Evolutionary conservation across 2,329 filamentous ascomycete genomes (phyloP).

Genomic region (Alternaria postmessia): DNA sequence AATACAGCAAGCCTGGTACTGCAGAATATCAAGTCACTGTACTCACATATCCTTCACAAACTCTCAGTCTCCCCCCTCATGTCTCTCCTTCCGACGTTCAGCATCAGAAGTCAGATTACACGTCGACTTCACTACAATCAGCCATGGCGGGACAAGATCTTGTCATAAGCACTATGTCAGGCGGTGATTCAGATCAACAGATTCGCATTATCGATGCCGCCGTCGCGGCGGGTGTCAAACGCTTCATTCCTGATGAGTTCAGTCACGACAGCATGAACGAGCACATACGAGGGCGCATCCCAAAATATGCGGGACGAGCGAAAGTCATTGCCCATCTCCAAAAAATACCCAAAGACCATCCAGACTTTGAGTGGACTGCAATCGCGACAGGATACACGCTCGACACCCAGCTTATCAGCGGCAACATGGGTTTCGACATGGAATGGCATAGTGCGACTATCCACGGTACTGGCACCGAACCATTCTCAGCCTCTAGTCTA

Average conservation of each 20-base stretch:
- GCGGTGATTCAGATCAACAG: slow-evolving; percentile 37
- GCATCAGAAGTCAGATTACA: slow-evolving; percentile 42
- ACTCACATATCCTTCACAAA: slow-evolving; percentile 37
- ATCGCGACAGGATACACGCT: slow-evolving; percentile 47
- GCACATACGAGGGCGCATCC: slow-evolving; percentile 39
- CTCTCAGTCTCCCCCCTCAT: slow-evolving; percentile 27
- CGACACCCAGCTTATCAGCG: slow-evolving; percentile 42
- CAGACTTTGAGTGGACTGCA: slow-evolving; percentile 45
- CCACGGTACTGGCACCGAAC: slow-evolving; percentile 46
- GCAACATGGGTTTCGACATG: slow-evolving; percentile 50
- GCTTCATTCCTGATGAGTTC: slow-evolving; percentile 56
- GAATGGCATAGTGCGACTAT: slow-evolving; percentile 52
- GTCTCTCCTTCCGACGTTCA: slow-evolving; percentile 17
- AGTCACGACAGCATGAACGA: slow-evolving; percentile 47
- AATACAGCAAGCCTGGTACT: background rate
- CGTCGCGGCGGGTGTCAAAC: slow-evolving; percentile 49
- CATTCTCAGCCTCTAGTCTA: slow-evolving; percentile 48
- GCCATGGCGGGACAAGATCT: slow-evolving; percentile 50
- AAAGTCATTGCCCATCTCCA: slow-evolving; percentile 43
- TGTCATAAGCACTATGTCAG: slow-evolving; percentile 45
- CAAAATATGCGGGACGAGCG: slow-evolving; percentile 38
- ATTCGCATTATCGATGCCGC: slow-evolving; percentile 51
- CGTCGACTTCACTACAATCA: slow-evolving; percentile 36
- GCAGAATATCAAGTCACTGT: slow-evolving; percentile 28
- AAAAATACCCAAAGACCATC: slow-evolving; percentile 10